These are phyloP conservation scores for Pseudogymnoascus sp. DNA, from an alignment of 2,329 filamentous ascomycete species.

Conservation along the genomic window DNA sequence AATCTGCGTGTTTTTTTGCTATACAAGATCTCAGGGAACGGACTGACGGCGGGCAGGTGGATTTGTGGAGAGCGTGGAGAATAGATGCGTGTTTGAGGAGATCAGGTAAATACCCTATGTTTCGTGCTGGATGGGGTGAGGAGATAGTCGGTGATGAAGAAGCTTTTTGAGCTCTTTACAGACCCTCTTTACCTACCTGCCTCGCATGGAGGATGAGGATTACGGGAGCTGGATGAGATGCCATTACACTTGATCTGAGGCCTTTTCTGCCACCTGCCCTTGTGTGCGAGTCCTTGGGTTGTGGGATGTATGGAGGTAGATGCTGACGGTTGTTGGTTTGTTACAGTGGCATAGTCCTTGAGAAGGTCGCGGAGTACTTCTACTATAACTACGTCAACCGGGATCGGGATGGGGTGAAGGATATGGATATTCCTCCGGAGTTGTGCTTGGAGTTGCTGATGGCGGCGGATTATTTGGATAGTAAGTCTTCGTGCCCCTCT, in stretches of 20 bases:
- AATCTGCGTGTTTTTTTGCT: conserved; percentile 14
- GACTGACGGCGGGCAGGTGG: conserved; percentile 36
- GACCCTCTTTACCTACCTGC: conserved; percentile 22
- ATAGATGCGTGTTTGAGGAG: conserved; percentile 60
- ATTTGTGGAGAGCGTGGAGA: conserved; percentile 57
- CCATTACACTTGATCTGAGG: conserved; percentile 60
- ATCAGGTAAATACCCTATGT: conserved; percentile 53
- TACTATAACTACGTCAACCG: conserved; percentile 72
- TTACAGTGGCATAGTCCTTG: conserved; percentile 60
- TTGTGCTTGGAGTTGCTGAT: conserved; percentile 69
- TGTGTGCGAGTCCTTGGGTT: conserved; percentile 3
- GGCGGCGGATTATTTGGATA: conserved; percentile 68
- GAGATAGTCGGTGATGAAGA: conserved; percentile 12
- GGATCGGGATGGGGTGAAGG: conserved; percentile 63
- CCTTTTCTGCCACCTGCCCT: conserved; percentile 15
- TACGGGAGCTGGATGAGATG: conserved; percentile 28
- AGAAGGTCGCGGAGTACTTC: conserved; percentile 76
- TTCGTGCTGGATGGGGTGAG: not conserved
- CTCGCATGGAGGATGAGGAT: conserved; percentile 13
- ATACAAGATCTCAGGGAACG: conserved; percentile 9
- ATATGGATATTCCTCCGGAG: conserved; percentile 74
- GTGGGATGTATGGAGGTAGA: conserved; percentile 5
- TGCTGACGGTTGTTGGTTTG: conserved; percentile 11
- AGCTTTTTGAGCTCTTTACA: conserved; percentile 19
- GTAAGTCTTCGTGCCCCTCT: conserved; percentile 31